A percentile compares a stretch with the other conserved stretches of the same genome.
phyloP scores from a whole-genome alignment of 768 basidiomycete genomes.

The Pulveroboletus sp. region DNA sequence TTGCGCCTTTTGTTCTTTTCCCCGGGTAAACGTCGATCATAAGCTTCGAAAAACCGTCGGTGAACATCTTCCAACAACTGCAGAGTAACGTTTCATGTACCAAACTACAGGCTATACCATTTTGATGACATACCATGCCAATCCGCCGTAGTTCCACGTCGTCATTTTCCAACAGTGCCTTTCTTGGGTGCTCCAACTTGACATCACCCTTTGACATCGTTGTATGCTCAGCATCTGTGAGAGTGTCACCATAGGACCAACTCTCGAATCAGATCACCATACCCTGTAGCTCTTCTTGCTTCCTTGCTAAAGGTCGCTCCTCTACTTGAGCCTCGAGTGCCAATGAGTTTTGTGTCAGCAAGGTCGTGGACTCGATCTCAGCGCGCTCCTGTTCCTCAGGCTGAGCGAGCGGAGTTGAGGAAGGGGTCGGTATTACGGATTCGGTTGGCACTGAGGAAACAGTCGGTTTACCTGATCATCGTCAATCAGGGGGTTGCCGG shows the following conservation, averaged over 20 bases:
- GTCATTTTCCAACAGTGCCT: constrained; percentile 82
- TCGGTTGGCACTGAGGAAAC: constrained; percentile 16
- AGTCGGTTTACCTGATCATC: constrained; percentile 18
- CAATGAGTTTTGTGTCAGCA: constrained; percentile 66
- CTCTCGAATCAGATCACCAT: constrained; percentile 24
- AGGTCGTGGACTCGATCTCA: constrained; percentile 46
- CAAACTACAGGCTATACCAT: neutral
- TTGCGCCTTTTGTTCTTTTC: constrained; percentile 28
- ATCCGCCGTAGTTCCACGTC: constrained; percentile 79
- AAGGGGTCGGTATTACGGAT: constrained; percentile 7
- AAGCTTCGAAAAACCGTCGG: constrained; percentile 63
- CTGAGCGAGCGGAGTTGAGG: constrained; percentile 8
- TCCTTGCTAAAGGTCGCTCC: constrained; percentile 81
- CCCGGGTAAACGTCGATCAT: constrained; percentile 40
- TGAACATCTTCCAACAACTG: constrained; percentile 85
- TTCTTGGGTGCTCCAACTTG: constrained; percentile 48
- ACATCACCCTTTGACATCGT: constrained; percentile 19
- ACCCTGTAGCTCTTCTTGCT: constrained; percentile 72
- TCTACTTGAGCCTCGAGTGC: constrained; percentile 82
- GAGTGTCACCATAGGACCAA: neutral
- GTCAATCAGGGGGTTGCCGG: neutral
- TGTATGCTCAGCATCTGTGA: constrained; percentile 10
- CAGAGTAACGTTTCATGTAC: neutral
- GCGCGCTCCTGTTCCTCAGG: constrained; percentile 41
- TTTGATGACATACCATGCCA: constrained; percentile 50